Base-by-base conservation (phyloP, 805 yeast species). In the Cyberlindnera nakhonratchasimensis region DNA sequence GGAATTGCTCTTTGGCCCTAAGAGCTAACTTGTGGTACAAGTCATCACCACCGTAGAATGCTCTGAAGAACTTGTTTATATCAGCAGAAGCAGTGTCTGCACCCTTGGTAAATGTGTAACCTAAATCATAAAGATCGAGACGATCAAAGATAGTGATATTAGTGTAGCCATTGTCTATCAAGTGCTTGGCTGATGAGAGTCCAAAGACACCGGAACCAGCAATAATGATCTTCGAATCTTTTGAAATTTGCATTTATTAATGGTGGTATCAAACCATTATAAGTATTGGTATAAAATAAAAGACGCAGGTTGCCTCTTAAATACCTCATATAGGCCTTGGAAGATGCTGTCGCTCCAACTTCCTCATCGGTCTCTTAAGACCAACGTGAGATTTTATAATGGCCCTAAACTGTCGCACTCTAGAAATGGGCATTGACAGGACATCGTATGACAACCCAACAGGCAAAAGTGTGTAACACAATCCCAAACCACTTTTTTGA, bases 191-290 rank as follows among this genome's bases (percentile, higher is more conserved):
- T 11, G 69, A 62, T 19, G 76, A 68, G 5, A 73, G 58, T 1
- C 79, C 79, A 59, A 71, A 73, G 6, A 66, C 74, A n/a, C 79
- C 79, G 11, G 74, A 65, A 2, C 79, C 79, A 13, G 74, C 64
- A 16, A 74, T 62, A 19, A 69, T 52, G 24, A 73, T 66, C 31
- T 52, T 51, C 22, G 40, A 16, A 20, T 32, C 37, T 38, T 43
- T 43, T 3, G 34, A 13, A 18, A 35, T 10, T 9, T 26, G 10
- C 34, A 29, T 37, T 19, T n/a, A n/a, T n/a, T n/a, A n/a, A n/a
- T n/a, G n/a, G n/a, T n/a, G n/a, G n/a, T n/a, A n/a, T n/a, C n/a
- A n/a, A n/a, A n/a, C n/a, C n/a, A n/a, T n/a, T n/a, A n/a, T n/a
- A n/a, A n/a, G n/a, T n/a, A n/a, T n/a, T n/a, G n/a, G n/a, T n/a